Evolutionary conservation across 2,329 filamentous ascomycete species (phyloP), one percentile per base, ranked within the genome.

Genomic region (Pseudocercospora fuligena): DNA sequence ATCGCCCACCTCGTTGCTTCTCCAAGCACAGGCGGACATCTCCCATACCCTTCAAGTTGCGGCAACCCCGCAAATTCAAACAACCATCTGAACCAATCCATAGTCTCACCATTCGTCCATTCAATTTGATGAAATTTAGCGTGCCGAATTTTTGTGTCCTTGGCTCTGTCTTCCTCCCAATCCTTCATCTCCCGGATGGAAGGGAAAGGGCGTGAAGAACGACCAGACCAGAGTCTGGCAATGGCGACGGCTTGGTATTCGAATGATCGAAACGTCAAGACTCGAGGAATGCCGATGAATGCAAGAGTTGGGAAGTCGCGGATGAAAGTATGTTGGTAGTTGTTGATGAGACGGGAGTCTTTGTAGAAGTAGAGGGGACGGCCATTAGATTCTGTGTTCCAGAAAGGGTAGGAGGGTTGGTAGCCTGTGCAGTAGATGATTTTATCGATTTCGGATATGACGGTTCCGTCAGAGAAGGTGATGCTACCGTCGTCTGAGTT

Each of bases 241-340:
- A 87, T 74, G 1, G 85, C 84, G 47, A 87, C 77, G 1, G 84
- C 85, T 72, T 87, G 85, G 67, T 87, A 87, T 72, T 87, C 85
- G 67, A 87, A 87, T 40, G 82, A 83, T 6, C 85, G 75, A 64
- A 87, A 87, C 0, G 84, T 86, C 12, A 85, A 73, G 0, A 82
- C 82, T 0, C 84, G 80, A 1, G 85, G 85, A 5, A 87, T 72
- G 0, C 86, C 86, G 0, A 88, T 80, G 11, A 87, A 76, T 0
- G 79, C 86, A 0, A 89, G 75, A 0, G 82, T 84, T 0, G 80
- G 74, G 47, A 82, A 82, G 23, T 82, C 80, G 1, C 78, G 81
- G 59, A 86, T 80, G 73, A 87, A 87, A 0, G 84, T 86, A 71
- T 88, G 86, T 75, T 80, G 81, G 69, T 86, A 88, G 2, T 69